Conservation (phyloP, 2,329 filamentous ascomycete genomes). For the Diatrype stigma region DNA sequence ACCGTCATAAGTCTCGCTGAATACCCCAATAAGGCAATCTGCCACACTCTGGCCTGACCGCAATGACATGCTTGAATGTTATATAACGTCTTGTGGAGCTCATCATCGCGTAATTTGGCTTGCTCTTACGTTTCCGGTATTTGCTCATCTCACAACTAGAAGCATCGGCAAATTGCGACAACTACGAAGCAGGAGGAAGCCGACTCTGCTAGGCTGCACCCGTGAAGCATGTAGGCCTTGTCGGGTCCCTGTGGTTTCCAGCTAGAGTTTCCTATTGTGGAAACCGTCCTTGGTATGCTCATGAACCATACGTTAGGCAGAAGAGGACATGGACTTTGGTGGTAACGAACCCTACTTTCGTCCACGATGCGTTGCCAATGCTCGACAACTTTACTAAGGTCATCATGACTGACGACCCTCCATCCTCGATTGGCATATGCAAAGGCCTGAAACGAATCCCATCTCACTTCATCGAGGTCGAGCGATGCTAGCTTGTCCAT, state of each 20-base stretch:
- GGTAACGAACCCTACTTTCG: neutral
- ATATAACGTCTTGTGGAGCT: too few relatives aligned
- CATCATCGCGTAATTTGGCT: too few relatives aligned
- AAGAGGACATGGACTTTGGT: neutral
- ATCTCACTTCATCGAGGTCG: neutral
- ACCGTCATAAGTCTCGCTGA: too few relatives aligned
- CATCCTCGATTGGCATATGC: neutral
- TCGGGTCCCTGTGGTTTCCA: neutral
- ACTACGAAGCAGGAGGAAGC: neutral
- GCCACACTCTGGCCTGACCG: too few relatives aligned
- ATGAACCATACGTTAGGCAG: neutral
- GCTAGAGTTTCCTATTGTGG: neutral
- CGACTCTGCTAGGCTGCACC: neutral
- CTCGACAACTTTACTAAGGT: neutral
- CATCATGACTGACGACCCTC: neutral
- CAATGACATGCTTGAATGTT: too few relatives aligned
- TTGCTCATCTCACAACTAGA: neutral
- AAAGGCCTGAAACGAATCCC: neutral
- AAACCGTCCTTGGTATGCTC: neutral
- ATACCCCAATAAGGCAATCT: too few relatives aligned
- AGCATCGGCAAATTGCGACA: neutral
- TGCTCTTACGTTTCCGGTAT: too few relatives aligned
- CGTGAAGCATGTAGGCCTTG: neutral
- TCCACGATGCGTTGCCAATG: neutral
- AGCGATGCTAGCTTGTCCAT: neutral